Conservation (phyloP, 1,284 basidiomycete genomes). For the Rhodotorula sp. region DNA sequence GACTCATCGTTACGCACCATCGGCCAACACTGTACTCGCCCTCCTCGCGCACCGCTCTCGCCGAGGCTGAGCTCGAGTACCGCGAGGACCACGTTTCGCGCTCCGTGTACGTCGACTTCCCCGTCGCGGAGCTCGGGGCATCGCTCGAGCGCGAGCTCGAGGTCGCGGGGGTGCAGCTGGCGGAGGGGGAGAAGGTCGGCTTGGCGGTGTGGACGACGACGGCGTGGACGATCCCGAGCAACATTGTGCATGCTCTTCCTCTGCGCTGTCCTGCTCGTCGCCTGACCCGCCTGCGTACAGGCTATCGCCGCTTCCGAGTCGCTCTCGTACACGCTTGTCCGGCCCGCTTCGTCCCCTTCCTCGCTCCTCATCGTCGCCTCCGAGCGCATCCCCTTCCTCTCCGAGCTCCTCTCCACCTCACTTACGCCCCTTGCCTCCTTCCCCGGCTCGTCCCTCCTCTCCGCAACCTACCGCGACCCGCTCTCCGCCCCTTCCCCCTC, state of each 20-base stretch:
- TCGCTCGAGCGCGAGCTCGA: conserved; percentile 15
- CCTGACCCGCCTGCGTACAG: conserved; percentile 54
- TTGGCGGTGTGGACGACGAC: conserved; percentile 98
- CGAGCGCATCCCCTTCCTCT: conserved; percentile 64
- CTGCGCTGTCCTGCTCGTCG: not conserved
- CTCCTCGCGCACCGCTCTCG: conserved; percentile 88
- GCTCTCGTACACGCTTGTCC: conserved; percentile 69
- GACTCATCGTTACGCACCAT: conserved; percentile 80
- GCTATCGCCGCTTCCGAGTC: conserved; percentile 80
- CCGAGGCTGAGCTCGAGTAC: conserved; percentile 93
- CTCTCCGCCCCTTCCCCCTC: conserved; percentile 58
- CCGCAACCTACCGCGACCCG: conserved; percentile 67
- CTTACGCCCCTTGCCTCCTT: conserved; percentile 15
- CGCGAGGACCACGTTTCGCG: conserved; percentile 83
- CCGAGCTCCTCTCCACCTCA: conserved; percentile 36
- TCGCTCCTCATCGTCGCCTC: conserved; percentile 67
- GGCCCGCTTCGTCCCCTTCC: conserved; percentile 45
- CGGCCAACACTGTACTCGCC: conserved; percentile 96
- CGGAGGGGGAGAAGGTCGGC: conserved; percentile 53
- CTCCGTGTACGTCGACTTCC: conserved; percentile 83
- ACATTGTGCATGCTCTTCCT: conserved; percentile 69
- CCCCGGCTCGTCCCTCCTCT: conserved; percentile 62
- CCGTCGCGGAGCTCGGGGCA: conserved; percentile 51
- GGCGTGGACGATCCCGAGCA: conserved; percentile 94
- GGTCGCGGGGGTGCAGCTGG: conserved; percentile 28